Evolutionary conservation across 176 grass and related monocot genomes (phyloP).

Genomic region (Carex parvula): DNA sequence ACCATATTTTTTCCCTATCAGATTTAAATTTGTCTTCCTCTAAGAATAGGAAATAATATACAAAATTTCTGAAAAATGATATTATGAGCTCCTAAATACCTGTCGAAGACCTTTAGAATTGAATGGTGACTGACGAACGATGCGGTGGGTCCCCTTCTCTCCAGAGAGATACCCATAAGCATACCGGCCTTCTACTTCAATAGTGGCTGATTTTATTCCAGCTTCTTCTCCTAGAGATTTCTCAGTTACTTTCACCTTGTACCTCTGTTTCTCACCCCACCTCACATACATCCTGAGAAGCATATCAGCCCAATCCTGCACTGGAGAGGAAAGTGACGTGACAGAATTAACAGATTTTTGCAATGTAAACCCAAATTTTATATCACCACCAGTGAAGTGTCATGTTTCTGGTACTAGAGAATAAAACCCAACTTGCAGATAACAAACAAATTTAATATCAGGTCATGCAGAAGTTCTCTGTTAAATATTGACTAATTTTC

Average conservation of each 20-base stretch:
- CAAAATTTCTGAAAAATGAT: neutral
- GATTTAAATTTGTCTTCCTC: neutral
- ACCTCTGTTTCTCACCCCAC: slow-evolving; percentile 91
- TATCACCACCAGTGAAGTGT: neutral
- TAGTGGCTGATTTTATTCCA: slow-evolving; percentile 90
- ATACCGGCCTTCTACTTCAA: slow-evolving; percentile 80
- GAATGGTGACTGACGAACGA: slow-evolving; percentile 94
- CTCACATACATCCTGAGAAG: slow-evolving; percentile 90
- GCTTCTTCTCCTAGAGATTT: slow-evolving; percentile 88
- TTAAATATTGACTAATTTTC: neutral
- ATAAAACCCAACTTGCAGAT: neutral
- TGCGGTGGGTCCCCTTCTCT: slow-evolving; percentile 94
- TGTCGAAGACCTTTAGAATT: slow-evolving; percentile 96
- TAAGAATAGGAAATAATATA: neutral
- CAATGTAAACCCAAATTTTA: neutral
- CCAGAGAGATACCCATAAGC: slow-evolving; percentile 95
- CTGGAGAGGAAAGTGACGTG: slow-evolving; percentile 29
- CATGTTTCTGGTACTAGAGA: neutral
- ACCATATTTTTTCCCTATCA: neutral
- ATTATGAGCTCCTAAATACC: slow-evolving; percentile 37
- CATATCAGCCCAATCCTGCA: slow-evolving; percentile 98
- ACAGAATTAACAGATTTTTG: neutral
- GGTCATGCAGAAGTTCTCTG: neutral
- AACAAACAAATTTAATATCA: neutral
- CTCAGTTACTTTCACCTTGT: slow-evolving; percentile 83